phyloP scores from a whole-genome alignment of 2,329 filamentous ascomycete species.

The Fusarium poae region DNA sequence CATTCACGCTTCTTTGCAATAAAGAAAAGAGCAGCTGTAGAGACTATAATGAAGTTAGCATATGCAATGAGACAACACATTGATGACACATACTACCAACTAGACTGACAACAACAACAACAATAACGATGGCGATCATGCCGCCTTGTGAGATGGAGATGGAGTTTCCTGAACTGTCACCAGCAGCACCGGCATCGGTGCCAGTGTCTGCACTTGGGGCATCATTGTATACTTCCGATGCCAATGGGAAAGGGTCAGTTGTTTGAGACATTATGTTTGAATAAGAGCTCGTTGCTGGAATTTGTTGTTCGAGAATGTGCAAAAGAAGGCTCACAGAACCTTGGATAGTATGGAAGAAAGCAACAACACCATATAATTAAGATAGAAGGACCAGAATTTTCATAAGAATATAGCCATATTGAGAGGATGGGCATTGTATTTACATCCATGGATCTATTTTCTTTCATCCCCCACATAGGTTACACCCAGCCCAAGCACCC shows the following conservation, averaged over 20 bases:
- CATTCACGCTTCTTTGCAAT: constrained; percentile 88
- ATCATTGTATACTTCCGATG: constrained; percentile 57
- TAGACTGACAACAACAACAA: constrained; percentile 75
- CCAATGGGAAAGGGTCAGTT: constrained; percentile 57
- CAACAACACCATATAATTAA: constrained; percentile 23
- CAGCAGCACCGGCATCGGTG: constrained; percentile 74
- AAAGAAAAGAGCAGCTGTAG: constrained; percentile 77
- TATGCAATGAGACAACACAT: neutral
- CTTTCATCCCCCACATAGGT: constrained; percentile 35
- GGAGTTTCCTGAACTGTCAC: constrained; percentile 67
- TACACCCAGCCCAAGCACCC: constrained; percentile 20
- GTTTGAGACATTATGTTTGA: constrained; percentile 57
- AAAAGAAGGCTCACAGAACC: constrained; percentile 41
- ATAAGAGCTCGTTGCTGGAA: constrained; percentile 2
- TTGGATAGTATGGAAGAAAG: constrained; percentile 17
- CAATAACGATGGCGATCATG: constrained; percentile 79
- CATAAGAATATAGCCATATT: constrained; percentile 4
- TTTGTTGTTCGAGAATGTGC: constrained; percentile 11
- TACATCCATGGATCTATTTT: constrained; percentile 36
- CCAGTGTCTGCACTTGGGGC: constrained; percentile 58
- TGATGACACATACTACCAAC: constrained; percentile 71
- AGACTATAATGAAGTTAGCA: constrained; percentile 60
- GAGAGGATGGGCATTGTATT: constrained; percentile 45
- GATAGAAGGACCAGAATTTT: constrained; percentile 8
- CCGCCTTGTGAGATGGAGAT: constrained; percentile 76